phyloP scores from a whole-genome alignment of 192 early-diverging fungal species.

The Piromyces sp. region DNA sequence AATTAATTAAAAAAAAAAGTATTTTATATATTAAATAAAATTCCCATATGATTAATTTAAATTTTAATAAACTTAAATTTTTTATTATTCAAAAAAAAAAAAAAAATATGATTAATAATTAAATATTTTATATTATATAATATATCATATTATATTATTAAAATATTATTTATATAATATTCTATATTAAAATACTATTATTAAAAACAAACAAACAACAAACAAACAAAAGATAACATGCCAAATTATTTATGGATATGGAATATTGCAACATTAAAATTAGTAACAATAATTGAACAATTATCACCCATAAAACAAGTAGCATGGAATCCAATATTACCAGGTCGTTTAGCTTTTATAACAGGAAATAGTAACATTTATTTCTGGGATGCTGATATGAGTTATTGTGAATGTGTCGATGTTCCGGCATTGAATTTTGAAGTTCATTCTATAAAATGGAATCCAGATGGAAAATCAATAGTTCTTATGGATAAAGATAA shows the following conservation, averaged over 20 bases:
- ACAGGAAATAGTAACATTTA: conserved; percentile 38
- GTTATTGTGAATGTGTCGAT: conserved; percentile 11
- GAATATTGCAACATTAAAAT: conserved; percentile 26
- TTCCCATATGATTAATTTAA: too few relatives aligned
- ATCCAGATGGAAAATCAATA: conserved; percentile 47
- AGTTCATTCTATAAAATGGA: conserved; percentile 42
- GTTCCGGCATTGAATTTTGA: conserved; percentile 34
- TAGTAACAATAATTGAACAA: conserved; percentile 39
- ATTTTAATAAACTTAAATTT: too few relatives aligned
- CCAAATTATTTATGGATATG: conserved; percentile 61
- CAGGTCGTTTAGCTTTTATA: conserved; percentile 35
- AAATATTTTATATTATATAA: too few relatives aligned
- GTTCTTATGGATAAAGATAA: conserved; percentile 54
- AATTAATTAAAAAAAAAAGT: too few relatives aligned
- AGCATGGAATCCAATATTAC: conserved; percentile 49
- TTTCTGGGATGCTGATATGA: conserved; percentile 24
- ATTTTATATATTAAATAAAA: too few relatives aligned
- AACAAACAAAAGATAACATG: conserved; percentile 44
- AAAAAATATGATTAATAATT: too few relatives aligned
- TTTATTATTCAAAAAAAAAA: too few relatives aligned
- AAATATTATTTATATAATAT: too few relatives aligned
- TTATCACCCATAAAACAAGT: conserved; percentile 27
- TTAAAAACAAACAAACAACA: neutral
- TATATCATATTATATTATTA: too few relatives aligned
- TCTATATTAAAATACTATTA: neutral